phyloP scores from a whole-genome alignment of 2,329 filamentous ascomycete genomes.

The Colletotrichum siamense region DNA sequence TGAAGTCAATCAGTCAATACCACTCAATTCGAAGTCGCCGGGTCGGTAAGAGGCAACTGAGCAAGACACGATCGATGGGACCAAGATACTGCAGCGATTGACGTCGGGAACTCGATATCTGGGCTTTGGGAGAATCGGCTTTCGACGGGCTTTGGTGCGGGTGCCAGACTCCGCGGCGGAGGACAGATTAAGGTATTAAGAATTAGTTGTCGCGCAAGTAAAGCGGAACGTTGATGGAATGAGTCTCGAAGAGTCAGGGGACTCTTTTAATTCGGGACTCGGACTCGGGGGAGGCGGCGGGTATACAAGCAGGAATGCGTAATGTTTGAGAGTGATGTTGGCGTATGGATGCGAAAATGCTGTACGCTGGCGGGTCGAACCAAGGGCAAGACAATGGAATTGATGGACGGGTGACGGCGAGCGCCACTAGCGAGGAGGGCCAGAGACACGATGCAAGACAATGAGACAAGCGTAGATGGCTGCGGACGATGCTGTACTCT shows the following conservation, averaged over 20 bases:
- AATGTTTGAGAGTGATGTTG: conserved; percentile 11
- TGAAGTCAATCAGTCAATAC: background rate
- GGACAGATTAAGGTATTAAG: conserved; percentile 23
- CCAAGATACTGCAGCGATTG: background rate
- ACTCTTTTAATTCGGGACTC: background rate
- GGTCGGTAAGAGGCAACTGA: background rate
- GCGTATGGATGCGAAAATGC: conserved; percentile 7
- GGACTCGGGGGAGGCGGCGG: background rate
- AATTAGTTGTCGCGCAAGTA: conserved; percentile 18
- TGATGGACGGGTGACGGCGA: background rate
- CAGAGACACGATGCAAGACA: conserved; percentile 21
- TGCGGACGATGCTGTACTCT: background rate
- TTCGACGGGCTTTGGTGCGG: background rate
- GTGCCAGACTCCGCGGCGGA: conserved; percentile 22
- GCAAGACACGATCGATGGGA: background rate
- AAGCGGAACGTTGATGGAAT: background rate
- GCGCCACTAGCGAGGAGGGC: conserved; percentile 4
- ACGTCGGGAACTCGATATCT: background rate
- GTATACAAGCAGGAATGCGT: conserved; percentile 17
- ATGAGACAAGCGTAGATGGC: conserved; percentile 13
- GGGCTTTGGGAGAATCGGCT: background rate
- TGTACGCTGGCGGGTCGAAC: conserved; percentile 19
- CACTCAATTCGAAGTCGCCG: background rate
- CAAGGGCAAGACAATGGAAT: conserved; percentile 16
- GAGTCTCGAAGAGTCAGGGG: background rate